A percentile compares a stretch with the other conserved stretches of the same genome.
phyloP scores from a whole-genome alignment of 2,329 filamentous ascomycete genomes.

The Sclerotinia sclerotiorum region DNA sequence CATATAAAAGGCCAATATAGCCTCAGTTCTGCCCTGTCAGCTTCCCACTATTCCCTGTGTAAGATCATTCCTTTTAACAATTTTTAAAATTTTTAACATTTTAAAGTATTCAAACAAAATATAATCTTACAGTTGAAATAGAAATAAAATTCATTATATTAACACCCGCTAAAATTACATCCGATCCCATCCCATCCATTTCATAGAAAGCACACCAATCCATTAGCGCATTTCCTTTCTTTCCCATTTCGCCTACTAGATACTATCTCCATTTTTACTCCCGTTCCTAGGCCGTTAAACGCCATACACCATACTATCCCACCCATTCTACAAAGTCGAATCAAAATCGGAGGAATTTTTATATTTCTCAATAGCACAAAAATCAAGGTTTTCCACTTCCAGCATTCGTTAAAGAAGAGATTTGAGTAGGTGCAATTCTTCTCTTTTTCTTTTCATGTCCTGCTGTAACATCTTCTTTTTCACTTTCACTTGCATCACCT shows the following conservation, averaged over 20 bases:
- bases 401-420: conserved; percentile 4
- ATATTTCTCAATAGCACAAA: background rate
- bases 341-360: background rate
- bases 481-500: conserved; percentile 52
- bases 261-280: background rate
- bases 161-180: background rate
- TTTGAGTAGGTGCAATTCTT: conserved; percentile 64
- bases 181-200: background rate
- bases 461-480: conserved; percentile 54
- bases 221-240: background rate
- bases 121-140: background rate
- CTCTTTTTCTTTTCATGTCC: conserved; percentile 56
- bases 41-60: too few species aligned
- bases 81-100: too few species aligned
- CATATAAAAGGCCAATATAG: too few species aligned
- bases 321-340: background rate
- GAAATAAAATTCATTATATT: background rate
- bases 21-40: too few species aligned
- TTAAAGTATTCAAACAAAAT: too few species aligned
- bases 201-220: background rate
- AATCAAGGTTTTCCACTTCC: background rate
- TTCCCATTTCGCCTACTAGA: background rate
- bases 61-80: too few species aligned
- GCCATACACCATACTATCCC: background rate
- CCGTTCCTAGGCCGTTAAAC: background rate